A percentile compares a stretch with the other conserved stretches of the same genome.
Conservation (phyloP, 1,284 basidiomycete genomes). For the Ceratobasidium sp. region DNA sequence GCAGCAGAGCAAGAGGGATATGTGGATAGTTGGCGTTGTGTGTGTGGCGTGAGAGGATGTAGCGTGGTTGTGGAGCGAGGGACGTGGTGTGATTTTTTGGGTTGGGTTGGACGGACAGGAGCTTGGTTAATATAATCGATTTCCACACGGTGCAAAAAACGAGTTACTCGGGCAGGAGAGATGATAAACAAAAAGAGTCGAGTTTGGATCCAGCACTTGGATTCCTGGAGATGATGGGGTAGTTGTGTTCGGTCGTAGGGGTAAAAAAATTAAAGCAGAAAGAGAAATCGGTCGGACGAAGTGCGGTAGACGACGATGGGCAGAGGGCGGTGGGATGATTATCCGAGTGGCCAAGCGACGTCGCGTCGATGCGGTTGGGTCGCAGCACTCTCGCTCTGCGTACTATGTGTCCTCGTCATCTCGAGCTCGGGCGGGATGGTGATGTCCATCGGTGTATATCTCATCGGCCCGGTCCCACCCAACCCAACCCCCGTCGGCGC, state of each 20-base stretch:
- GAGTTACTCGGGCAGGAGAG: background rate
- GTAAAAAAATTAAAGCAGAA: background rate
- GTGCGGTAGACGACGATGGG: too few relatives aligned
- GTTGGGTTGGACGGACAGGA: background rate
- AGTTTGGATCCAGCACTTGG: constrained; percentile 46
- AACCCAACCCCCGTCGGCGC: background rate
- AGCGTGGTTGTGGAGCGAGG: background rate
- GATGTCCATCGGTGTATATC: background rate
- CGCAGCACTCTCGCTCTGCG: background rate
- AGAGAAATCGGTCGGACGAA: too few relatives aligned
- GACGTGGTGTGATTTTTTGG: background rate
- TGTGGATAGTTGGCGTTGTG: too few relatives aligned
- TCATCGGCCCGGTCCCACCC: too few relatives aligned
- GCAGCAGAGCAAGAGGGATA: too few relatives aligned
- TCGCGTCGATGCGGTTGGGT: constrained; percentile 13
- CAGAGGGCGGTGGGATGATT: background rate
- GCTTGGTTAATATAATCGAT: too few relatives aligned
- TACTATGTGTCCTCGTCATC: constrained; percentile 1
- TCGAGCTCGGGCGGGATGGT: constrained; percentile 21
- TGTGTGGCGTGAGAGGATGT: background rate
- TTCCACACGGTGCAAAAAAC: background rate
- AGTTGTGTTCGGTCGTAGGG: too few relatives aligned
- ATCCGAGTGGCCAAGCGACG: constrained; percentile 44
- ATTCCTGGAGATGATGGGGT: too few relatives aligned
- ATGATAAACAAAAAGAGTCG: background rate